A percentile compares a stretch with the other conserved stretches of the same genome.
phyloP scores from a whole-genome alignment of 75 land plant genomes.

The Cryptomeria japonica region DNA sequence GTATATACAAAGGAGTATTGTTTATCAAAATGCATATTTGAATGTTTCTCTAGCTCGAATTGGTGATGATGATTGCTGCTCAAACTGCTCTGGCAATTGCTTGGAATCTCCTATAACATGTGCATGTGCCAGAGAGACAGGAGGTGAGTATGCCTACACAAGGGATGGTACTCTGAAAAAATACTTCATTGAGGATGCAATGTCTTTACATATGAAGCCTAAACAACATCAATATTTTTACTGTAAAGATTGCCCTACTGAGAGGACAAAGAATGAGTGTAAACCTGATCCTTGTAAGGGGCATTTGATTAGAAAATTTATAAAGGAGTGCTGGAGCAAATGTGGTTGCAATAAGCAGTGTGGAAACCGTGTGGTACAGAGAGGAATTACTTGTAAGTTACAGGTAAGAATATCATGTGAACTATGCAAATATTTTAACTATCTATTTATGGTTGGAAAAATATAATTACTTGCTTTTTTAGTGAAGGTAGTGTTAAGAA shows the following conservation, averaged over 20 bases:
- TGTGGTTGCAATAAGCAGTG: conserved; percentile 80
- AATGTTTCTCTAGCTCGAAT: conserved; percentile 71
- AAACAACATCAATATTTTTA: conserved; percentile 27
- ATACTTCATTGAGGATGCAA: conserved; percentile 43
- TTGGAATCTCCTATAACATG: conserved; percentile 58
- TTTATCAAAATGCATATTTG: conserved; percentile 70
- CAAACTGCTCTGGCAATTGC: conserved; percentile 72
- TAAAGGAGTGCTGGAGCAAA: conserved; percentile 97
- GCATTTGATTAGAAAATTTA: conserved; percentile 68
- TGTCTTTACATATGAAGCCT: conserved; percentile 32
- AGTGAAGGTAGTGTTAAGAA: background rate
- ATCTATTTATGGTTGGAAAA: background rate
- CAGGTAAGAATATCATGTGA: conserved; percentile 48
- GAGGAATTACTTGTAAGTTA: conserved; percentile 62
- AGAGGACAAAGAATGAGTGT: conserved; percentile 49
- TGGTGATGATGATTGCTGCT: conserved; percentile 87
- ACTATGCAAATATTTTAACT: background rate
- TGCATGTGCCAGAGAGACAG: conserved; percentile 88
- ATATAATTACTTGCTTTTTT: background rate
- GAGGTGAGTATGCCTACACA: conserved; percentile 84
- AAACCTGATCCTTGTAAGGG: conserved; percentile 68
- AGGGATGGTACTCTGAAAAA: conserved; percentile 52
- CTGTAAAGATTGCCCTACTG: conserved; percentile 72
- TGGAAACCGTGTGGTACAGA: conserved; percentile 91
- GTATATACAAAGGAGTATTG: conserved; percentile 52